Conservation (phyloP, 768 basidiomycete genomes). For the Tricholoma furcatifolium region DNA sequence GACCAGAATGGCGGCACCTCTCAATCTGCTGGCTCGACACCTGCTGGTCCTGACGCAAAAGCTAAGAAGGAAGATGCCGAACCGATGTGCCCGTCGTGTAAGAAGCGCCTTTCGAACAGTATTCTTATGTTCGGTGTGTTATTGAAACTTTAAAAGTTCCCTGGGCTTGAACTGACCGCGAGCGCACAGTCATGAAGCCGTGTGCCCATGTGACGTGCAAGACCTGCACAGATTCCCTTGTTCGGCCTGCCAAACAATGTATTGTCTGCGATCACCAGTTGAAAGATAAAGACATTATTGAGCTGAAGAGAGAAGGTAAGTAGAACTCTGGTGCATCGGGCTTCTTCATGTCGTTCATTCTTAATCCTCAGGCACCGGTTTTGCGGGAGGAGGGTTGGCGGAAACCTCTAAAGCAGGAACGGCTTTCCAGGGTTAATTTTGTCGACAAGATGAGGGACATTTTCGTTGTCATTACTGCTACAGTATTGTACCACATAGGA, state of each 20-base stretch:
- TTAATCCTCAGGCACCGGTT: slow-evolving; percentile 71
- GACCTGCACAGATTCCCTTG: slow-evolving; percentile 86
- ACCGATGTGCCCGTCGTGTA: slow-evolving; percentile 87
- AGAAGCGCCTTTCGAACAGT: slow-evolving; percentile 80
- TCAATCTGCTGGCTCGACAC: slow-evolving; percentile 36
- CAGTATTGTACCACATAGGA: background rate
- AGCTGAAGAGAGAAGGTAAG: slow-evolving; percentile 86
- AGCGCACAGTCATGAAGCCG: slow-evolving; percentile 64
- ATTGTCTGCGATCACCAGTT: slow-evolving; percentile 77
- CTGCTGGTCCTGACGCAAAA: slow-evolving; percentile 35
- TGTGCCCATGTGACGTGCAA: slow-evolving; percentile 94
- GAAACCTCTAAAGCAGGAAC: slow-evolving; percentile 78
- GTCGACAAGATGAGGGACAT: background rate
- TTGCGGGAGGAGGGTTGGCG: slow-evolving; percentile 92
- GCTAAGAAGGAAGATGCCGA: slow-evolving; percentile 52
- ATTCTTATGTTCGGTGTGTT: slow-evolving; percentile 64
- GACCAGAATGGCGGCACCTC: slow-evolving; percentile 33
- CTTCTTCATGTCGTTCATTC: background rate
- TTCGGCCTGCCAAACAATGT: slow-evolving; percentile 77
- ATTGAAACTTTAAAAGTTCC: background rate
- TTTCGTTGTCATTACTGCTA: too few relatives aligned
- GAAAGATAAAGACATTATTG: slow-evolving; percentile 71
- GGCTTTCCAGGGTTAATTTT: slow-evolving; percentile 76
- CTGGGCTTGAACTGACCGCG: background rate
- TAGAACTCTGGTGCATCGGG: background rate